Percentiles rank a stretch among this genome's conserved stretches.
phyloP scores from a whole-genome alignment of 495 filamentous ascomycete genomes.

The Parachaetomium inaequale region DNA sequence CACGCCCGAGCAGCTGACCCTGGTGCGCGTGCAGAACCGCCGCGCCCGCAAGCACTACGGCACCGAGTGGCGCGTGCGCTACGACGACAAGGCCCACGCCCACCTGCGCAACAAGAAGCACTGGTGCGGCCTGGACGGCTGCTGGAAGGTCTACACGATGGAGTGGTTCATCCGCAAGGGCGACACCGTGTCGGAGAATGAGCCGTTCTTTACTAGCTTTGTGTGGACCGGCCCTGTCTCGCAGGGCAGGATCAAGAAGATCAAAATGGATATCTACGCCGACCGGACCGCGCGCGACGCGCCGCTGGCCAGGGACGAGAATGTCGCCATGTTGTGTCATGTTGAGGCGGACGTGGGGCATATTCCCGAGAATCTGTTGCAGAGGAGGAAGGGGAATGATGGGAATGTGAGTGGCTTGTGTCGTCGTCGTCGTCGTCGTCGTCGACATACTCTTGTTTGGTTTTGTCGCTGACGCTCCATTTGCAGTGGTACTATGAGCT shows the following conservation, averaged over 20 bases:
- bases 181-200: constrained; percentile 32
- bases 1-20: constrained; percentile 36
- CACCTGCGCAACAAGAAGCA: constrained; percentile 23
- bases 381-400: constrained; percentile 24
- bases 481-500: constrained; percentile 33
- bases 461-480: too few species aligned
- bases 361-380: constrained; percentile 30
- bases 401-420: constrained; percentile 15
- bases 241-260: constrained; percentile 25
- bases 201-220: constrained; percentile 27
- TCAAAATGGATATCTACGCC: constrained; percentile 27
- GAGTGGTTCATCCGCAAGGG: constrained; percentile 35
- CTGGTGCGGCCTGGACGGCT: constrained; percentile 27
- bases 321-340: constrained; percentile 26
- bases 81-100: constrained; percentile 33
- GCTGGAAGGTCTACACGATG: constrained; percentile 30
- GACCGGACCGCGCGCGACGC: constrained; percentile 27
- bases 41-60: constrained; percentile 53
- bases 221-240: constrained; percentile 24
- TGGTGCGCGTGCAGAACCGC: constrained; percentile 43
- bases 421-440: neutral
- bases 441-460: neutral
- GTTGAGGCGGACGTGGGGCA: constrained; percentile 32
- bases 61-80: constrained; percentile 27
- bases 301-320: constrained; percentile 25